phyloP scores from a whole-genome alignment of 78 protist genomes.

The Dictyostelium intermedium region DNA sequence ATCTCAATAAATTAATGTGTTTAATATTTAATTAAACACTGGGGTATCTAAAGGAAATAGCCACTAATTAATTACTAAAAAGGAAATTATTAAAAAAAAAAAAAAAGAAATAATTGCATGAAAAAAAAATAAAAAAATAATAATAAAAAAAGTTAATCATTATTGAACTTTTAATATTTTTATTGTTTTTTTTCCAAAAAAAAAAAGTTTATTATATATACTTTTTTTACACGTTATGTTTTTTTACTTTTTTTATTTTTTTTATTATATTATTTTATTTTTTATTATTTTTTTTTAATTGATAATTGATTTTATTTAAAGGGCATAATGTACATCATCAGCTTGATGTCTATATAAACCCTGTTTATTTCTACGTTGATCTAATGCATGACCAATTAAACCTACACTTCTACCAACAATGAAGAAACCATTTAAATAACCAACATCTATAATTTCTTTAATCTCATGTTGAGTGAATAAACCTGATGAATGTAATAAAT shows the following conservation, averaged over 20 bases:
- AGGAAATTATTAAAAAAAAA: background rate
- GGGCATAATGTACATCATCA: constrained; percentile 91
- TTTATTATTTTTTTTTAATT: background rate
- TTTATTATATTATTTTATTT: background rate
- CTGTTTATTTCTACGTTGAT: constrained; percentile 96
- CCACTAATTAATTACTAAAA: background rate
- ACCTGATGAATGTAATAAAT: constrained; percentile 89
- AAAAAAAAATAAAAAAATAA: no score
- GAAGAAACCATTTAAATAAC: constrained; percentile 95
- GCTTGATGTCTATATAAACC: constrained; percentile 95
- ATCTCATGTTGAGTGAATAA: constrained; percentile 94
- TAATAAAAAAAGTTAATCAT: no score
- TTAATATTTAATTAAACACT: background rate
- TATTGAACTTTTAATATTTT: no score
- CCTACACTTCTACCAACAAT: constrained; percentile 95
- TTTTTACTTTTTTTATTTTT: background rate
- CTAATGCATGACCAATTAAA: constrained; percentile 95
- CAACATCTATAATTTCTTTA: constrained; percentile 77
- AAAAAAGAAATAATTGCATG: no score
- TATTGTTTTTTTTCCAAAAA: no score
- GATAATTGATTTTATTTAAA: no score
- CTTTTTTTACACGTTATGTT: no score
- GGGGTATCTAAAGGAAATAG: background rate
- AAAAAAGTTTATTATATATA: background rate
- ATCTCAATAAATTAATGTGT: background rate